Base-by-base conservation (phyloP, 2,329 filamentous ascomycete species). In the Stenocarpella maydis region DNA sequence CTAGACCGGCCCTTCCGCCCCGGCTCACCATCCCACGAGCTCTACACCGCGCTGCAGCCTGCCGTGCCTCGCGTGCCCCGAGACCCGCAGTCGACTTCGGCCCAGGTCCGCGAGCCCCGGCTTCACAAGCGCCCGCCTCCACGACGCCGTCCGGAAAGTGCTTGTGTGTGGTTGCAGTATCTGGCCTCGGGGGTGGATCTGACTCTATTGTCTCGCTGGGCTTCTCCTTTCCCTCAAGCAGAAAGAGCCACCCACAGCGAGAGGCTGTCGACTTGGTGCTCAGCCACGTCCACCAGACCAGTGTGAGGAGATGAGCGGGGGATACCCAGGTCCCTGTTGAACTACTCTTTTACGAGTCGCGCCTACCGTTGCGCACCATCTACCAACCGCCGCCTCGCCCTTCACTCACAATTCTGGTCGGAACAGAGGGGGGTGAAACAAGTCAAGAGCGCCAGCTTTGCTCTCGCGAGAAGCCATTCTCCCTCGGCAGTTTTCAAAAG, bases 401-500 rank as follows among this genome's bases (percentile, higher is more conserved):
- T 3, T 34, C 43, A 19, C 47, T 49, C 28, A 34, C 12, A 34
- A 31, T 8, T 45, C 34, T n/a, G 26, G 26, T 47, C 58, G 19
- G 26, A 4, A 19, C 17, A 34, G 8, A 14, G 37, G 24, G 21
- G 17, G 12, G 26, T 4, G 8, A 6, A 50, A 50, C 2, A 14
- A 52, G 9, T 12, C 9, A 5, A 65, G n/a, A n/a, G 3, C 28
- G 28, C 4, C 12, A 17, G n/a, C 26, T 64, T 41, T 21, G 28
- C 45, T 52, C 26, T 43, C 10, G 26, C 49, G 28, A 8, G 21
- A 37, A 58, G 65, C 41, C 12, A 58, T 39, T 37, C 17, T 47
- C 8, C 26, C 24, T 49, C 28, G 52, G 41, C 43, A 21, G 28
- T 28, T 37, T 63, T 49, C 3, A 41, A 49, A 72, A 77, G 69